These are phyloP conservation scores for Spiraea crenata DNA, from an alignment of 331 rosid genomes.

Conservation along the genomic window DNA sequence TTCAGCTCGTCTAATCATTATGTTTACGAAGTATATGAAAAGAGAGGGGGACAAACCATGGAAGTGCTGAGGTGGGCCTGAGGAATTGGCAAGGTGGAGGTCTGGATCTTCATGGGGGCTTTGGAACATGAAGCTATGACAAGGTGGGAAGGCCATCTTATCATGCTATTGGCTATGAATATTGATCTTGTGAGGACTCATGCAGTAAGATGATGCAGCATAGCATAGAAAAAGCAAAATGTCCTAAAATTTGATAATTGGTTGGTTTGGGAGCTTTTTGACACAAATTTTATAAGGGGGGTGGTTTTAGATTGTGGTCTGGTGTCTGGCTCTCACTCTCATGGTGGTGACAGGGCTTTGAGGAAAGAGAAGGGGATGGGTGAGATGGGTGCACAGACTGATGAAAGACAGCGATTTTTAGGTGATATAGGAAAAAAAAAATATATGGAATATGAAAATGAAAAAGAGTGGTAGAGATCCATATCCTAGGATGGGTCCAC, in stretches of 20 bases:
- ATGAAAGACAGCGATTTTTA: conserved; percentile 64
- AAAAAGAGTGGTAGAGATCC: conserved; percentile 30
- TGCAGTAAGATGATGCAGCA: not conserved
- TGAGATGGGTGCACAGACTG: conserved; percentile 55
- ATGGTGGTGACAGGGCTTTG: conserved; percentile 78
- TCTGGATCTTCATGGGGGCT: conserved; percentile 37
- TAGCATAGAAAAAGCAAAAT: too few relatives aligned
- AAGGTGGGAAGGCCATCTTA: conserved; percentile 67
- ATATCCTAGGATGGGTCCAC: conserved; percentile 41
- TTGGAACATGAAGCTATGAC: conserved; percentile 73
- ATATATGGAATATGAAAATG: conserved; percentile 18
- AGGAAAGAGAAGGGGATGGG: conserved; percentile 47
- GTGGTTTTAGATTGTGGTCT: conserved; percentile 32
- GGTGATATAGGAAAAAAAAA: conserved; percentile 35
- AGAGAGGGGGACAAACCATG: conserved; percentile 34
- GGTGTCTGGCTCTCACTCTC: conserved; percentile 90
- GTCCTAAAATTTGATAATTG: too few relatives aligned
- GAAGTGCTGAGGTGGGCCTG: conserved; percentile 58
- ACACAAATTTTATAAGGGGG: conserved; percentile 25
- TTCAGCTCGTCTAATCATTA: too few relatives aligned
- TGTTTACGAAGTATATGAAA: not conserved
- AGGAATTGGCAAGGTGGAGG: conserved; percentile 34
- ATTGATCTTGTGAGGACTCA: not conserved
- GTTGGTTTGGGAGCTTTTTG: not conserved
- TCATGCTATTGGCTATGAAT: conserved; percentile 1